Percentiles rank a stretch among this genome's conserved stretches.
phyloP scores from a whole-genome alignment of 2,329 filamentous ascomycete genomes.

The Clarireedia monteithiana region DNA sequence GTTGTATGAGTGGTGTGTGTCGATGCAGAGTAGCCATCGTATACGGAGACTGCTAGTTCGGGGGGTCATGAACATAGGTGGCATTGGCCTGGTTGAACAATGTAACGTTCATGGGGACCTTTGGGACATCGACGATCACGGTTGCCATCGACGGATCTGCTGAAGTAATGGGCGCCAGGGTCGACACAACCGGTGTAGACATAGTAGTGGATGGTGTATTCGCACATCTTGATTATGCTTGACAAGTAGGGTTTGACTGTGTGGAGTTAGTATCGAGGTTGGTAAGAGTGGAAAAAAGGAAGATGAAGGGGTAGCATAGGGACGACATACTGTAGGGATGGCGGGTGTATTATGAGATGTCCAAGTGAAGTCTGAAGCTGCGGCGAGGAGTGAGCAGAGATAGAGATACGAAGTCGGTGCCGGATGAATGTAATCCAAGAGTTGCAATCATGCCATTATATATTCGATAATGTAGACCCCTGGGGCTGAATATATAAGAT shows the following conservation, averaged over 20 bases:
- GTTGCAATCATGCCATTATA: constrained; percentile 4
- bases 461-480: background rate
- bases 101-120: constrained; percentile 67
- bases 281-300: background rate
- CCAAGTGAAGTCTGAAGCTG: background rate
- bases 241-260: background rate
- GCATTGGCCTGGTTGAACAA: constrained; percentile 59
- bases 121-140: constrained; percentile 50
- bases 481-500: constrained; percentile 7
- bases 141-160: constrained; percentile 59
- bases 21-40: too few relatives aligned
- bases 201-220: constrained; percentile 69
- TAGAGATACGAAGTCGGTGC: background rate
- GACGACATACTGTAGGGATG: too few relatives aligned
- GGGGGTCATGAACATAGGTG: constrained; percentile 37
- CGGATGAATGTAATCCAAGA: background rate
- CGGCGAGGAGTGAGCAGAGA: background rate
- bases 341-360: too few relatives aligned
- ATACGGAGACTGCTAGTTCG: too few relatives aligned
- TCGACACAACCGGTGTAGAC: constrained; percentile 66
- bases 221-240: constrained; percentile 36
- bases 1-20: too few relatives aligned
- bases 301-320: background rate
- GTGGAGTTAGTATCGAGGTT: background rate
- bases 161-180: constrained; percentile 63